Percentiles rank a stretch among this genome's conserved stretches.
These are phyloP conservation scores for Neonothopanus nambi DNA, from an alignment of 1,284 basidiomycete species.

Conservation along the genomic window DNA sequence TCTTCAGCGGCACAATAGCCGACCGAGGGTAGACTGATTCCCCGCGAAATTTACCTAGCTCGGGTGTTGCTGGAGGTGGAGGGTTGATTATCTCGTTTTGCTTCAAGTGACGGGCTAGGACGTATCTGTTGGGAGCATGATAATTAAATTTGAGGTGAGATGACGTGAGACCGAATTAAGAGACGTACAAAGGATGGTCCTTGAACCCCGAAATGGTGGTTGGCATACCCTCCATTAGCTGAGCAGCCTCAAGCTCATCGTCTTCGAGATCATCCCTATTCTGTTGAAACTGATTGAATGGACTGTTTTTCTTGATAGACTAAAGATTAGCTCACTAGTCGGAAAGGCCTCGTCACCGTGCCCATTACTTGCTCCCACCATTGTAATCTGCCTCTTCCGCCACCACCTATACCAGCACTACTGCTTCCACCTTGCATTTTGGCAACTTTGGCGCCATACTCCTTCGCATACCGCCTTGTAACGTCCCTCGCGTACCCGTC, in stretches of 20 bases:
- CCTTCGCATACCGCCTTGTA: conserved; percentile 77
- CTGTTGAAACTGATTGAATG: conserved; percentile 37
- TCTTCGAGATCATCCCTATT: conserved; percentile 94
- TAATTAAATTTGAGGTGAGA: neutral
- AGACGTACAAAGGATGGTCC: conserved; percentile 84
- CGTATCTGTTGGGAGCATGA: conserved; percentile 83
- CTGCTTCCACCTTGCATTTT: conserved; percentile 76
- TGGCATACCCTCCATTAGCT: conserved; percentile 93
- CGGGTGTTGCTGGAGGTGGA: conserved; percentile 54
- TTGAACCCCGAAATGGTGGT: conserved; percentile 91
- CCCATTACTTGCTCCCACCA: conserved; percentile 85
- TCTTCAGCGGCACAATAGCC: conserved; percentile 83
- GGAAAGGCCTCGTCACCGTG: conserved; percentile 71
- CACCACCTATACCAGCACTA: conserved; percentile 31
- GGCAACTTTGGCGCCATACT: conserved; percentile 81
- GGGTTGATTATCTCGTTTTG: conserved; percentile 88
- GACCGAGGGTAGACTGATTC: conserved; percentile 91
- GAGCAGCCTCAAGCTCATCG: conserved; percentile 81
- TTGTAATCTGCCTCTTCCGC: conserved; percentile 63
- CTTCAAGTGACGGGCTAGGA: conserved; percentile 86
- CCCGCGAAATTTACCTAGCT: conserved; percentile 91
- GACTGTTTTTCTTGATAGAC: conserved; percentile 3
- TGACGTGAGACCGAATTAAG: conserved; percentile 7
- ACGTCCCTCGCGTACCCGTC: conserved; percentile 79
- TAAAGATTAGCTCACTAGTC: conserved; percentile 57